Base-by-base conservation (phyloP, 805 yeast species). In the Starmerella sp. region DNA sequence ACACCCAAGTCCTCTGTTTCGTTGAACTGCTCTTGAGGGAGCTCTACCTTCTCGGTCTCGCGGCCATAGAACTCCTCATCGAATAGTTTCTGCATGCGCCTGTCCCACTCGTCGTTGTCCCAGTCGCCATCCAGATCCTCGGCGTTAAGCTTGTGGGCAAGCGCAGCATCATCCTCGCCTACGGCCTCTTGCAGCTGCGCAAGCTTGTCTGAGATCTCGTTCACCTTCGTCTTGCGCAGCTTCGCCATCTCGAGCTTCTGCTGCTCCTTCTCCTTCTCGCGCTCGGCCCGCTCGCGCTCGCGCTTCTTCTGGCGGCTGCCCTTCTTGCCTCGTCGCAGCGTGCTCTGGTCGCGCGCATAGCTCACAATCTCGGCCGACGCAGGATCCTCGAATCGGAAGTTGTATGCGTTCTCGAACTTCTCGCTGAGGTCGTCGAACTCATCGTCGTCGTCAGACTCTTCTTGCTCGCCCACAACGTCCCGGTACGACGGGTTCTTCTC, bases 351-450 rank as follows among this genome's bases (percentile, higher is more conserved):
- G 78, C 98, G 88, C 2, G 97, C 97, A 73, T 91, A 93, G 15
- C 95, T 84, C 17, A 90, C 84, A 68, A 93, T 86, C 65, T 91
- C 96, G 0, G 91, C 87, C 6, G 96, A 78, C 60, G 82, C 80
- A 14, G 95, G 89, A 64, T 90, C 97, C 70, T 93, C 98, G 67
- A 79, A 93, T 67, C 98, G 79, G 76, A 91, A 91, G 66, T 93
- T 93, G 71, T 90, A 91, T 0, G 95, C 96, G 59, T 81, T 81
- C 69, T 93, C 98, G 64, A 87, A 89, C 64, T 80, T 74, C 63
- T 93, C 98, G 6, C 85, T 96, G 2, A 95, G 93, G 44, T 87
- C 86, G 49, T 91, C 97, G 65, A 90, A 90, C 54, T 86, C 93
- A 48, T 84, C 91, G 63, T 88, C 95, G 56, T 82, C 88, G 54